Base-by-base conservation (phyloP, 176 grass and related monocot genomes). In the Lolium perenne region DNA sequence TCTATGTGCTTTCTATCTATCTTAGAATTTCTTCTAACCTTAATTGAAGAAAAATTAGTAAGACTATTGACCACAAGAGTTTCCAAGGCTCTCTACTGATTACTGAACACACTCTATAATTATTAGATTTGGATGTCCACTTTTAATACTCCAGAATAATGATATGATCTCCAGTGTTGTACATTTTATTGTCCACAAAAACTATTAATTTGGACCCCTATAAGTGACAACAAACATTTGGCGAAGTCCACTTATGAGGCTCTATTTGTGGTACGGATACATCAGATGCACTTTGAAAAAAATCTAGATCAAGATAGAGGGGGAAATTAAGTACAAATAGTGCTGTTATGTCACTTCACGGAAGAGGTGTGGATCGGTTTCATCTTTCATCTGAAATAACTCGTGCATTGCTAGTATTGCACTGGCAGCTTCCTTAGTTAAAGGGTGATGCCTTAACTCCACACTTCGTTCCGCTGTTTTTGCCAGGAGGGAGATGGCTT, bases 111-210 rank as follows among this genome's bases (percentile, higher is more conserved):
- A 43, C 41, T 43, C 41, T 43, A 7, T 5, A 43, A 7, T 43
- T 49, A 92, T 91, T 54, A 95, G 88, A 82, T 43, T 91, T 54
- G 93, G 88, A 82, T 43, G 86, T 64, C 80, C 84, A 79, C 65
- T 59, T 63, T 76, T 90, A 71, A 95, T 85, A 64, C 79, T 93
- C 86, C 65, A 91, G 70, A 60, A 93, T 81, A 80, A 76, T 80
- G 59, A 93, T 86, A 48, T 86, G 88, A 93, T 93, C 88, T 83
- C 91, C 58, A 6, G 86, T 74, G 3, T 43, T 43, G 43, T 87
- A 88, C 38, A 93, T 88, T 70, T 90, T 93, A 74, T 90, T 93
- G 74, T 88, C 88, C 43, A 83, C 88, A 88, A 82, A 50, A 93
- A 88, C 78, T 90, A 35, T 88, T 93, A 54, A 54, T 54, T 54